Percentiles rank a stretch among this genome's conserved stretches.
Conservation (phyloP, 2,329 filamentous ascomycete genomes). For the Capronia epimyces region DNA sequence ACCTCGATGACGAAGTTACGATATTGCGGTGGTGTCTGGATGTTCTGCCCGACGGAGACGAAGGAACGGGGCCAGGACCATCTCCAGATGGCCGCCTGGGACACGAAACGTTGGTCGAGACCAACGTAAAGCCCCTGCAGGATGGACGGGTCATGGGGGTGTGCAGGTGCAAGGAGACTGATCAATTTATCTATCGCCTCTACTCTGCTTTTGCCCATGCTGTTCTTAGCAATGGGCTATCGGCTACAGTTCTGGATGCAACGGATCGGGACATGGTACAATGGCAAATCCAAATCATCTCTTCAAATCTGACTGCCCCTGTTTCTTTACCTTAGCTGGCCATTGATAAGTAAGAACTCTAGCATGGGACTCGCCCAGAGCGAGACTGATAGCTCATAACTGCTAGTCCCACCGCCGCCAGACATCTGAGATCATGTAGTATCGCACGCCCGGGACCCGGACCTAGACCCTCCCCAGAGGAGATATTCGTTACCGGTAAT, state of each 20-base stretch:
- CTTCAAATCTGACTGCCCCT: no score
- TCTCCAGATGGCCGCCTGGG: background rate
- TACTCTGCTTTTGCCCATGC: background rate
- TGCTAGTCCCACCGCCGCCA: no score
- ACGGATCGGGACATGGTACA: background rate
- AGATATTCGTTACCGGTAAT: no score
- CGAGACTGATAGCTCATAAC: no score
- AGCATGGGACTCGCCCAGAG: no score
- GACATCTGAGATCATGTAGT: no score
- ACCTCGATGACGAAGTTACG: conserved; percentile 12
- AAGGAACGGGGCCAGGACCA: background rate
- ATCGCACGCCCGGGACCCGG: no score
- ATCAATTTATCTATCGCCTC: background rate
- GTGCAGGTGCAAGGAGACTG: background rate
- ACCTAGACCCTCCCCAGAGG: no score
- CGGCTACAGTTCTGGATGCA: background rate
- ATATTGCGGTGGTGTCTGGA: conserved; percentile 5
- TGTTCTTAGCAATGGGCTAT: background rate
- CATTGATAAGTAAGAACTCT: no score
- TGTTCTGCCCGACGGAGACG: background rate
- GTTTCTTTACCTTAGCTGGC: no score
- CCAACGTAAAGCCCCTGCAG: background rate
- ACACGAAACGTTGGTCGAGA: background rate
- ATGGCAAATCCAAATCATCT: background rate
- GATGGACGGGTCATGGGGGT: background rate